phyloP scores from a whole-genome alignment of 805 yeast genomes.

The Metschnikowia rubicola region DNA sequence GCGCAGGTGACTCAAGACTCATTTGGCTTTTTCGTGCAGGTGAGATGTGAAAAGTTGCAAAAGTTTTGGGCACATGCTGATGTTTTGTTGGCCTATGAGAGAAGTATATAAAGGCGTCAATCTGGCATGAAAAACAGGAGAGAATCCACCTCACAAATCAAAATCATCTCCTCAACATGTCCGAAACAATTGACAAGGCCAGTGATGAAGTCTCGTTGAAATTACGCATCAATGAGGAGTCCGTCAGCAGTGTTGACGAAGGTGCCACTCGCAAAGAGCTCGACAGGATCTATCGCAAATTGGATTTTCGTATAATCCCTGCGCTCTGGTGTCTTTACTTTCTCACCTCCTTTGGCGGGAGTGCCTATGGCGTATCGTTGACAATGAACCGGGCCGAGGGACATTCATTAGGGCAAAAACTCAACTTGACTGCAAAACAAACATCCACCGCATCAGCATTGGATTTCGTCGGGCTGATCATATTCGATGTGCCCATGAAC shows the following conservation, averaged over 20 bases:
- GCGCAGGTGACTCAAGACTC: neutral
- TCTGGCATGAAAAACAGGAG: no score
- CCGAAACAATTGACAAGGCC: neutral
- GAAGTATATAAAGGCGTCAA: neutral
- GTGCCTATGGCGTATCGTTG: conserved; percentile 72
- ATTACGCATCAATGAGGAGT: neutral
- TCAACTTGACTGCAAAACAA: conserved; percentile 52
- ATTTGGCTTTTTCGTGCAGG: neutral
- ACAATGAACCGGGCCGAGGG: conserved; percentile 67
- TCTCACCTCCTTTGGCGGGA: conserved; percentile 71
- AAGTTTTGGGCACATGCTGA: neutral
- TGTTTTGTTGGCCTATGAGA: neutral
- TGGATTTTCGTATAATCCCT: conserved; percentile 73
- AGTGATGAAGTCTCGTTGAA: neutral
- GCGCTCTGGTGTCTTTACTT: conserved; percentile 80
- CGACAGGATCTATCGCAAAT: conserved; percentile 54
- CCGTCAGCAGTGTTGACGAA: neutral
- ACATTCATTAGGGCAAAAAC: conserved; percentile 55
- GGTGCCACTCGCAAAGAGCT: conserved; percentile 23
- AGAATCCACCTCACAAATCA: neutral
- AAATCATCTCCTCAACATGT: neutral
- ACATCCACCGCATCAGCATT: conserved; percentile 74
- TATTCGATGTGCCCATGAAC: conserved; percentile 88
- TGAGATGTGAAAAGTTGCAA: neutral
- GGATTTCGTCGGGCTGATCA: conserved; percentile 75